A percentile compares a stretch with the other conserved stretches of the same genome.
Conservation (phyloP, 495 filamentous ascomycete species). For the Sordaria brevicollis region DNA sequence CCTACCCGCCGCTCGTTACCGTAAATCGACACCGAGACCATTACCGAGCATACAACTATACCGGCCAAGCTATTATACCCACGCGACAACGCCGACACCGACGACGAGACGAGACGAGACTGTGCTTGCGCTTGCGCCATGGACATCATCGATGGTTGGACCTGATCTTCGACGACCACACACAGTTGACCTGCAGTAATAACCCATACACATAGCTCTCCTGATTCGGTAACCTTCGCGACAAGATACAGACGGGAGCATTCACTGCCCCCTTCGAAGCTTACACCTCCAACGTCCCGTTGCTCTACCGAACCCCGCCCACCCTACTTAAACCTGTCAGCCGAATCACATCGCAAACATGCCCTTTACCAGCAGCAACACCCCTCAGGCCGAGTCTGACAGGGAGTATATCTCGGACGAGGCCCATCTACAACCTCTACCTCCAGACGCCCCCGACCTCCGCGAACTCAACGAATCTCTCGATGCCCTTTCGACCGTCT, state of each 20-base stretch:
- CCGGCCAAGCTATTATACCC: not conserved
- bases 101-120: not conserved
- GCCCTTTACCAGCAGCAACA: no score
- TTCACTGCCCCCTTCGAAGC: not conserved
- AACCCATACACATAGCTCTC: not conserved
- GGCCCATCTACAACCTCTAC: constrained; percentile 28
- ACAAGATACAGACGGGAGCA: no score
- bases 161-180: not conserved
- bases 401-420: constrained; percentile 37
- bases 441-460: constrained; percentile 45
- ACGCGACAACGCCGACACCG: not conserved
- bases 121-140: not conserved
- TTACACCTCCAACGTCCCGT: not conserved
- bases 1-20: not conserved
- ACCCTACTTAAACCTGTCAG: not conserved
- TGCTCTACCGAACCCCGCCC: not conserved
- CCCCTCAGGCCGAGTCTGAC: not conserved
- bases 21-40: not conserved
- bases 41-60: not conserved
- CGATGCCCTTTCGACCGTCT: constrained; percentile 59
- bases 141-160: not conserved
- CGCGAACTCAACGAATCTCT: constrained; percentile 67
- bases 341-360: not conserved
- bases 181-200: not conserved
- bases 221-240: not conserved